Conservation (phyloP, 106 monocot species). For the Chionographis japonica region DNA sequence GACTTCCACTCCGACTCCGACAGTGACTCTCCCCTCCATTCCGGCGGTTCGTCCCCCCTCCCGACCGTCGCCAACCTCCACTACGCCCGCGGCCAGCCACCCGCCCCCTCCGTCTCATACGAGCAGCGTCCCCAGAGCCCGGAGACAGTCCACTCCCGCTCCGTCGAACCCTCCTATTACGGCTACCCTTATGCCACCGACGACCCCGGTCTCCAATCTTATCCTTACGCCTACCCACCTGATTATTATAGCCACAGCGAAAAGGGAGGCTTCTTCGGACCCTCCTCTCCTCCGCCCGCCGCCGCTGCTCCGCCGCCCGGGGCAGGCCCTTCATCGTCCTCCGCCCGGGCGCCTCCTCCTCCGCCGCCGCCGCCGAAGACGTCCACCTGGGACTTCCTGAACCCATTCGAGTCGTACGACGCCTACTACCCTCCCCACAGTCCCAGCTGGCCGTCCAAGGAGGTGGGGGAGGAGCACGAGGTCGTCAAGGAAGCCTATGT, state of each 20-base stretch:
- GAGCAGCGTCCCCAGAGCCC: background rate
- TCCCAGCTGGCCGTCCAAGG: conserved; percentile 70
- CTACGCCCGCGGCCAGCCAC: conserved; percentile 2
- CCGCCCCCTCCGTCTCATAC: conserved; percentile 4
- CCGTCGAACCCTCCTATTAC: background rate
- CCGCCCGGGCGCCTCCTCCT: conserved; percentile 30
- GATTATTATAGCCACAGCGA: background rate
- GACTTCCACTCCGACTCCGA: background rate
- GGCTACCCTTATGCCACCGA: background rate
- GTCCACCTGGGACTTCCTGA: conserved; percentile 80
- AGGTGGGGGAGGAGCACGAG: conserved; percentile 65
- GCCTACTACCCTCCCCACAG: conserved; percentile 46
- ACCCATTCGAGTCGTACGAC: conserved; percentile 58
- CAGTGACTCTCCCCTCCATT: background rate
- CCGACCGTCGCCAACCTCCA: background rate
- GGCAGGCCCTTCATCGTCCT: background rate
- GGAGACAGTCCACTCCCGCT: background rate
- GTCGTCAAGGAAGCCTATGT: conserved; percentile 73
- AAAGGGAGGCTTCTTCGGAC: conserved; percentile 6
- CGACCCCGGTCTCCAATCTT: background rate
- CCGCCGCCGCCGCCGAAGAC: conserved; percentile 68
- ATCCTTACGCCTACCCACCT: background rate
- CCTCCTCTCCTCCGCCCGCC: background rate
- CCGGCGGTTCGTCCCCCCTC: background rate
- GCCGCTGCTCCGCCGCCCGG: background rate